Evolutionary conservation across 768 basidiomycete genomes (phyloP), one percentile per base, ranked within the genome.

Genomic region (Pleurotus eryngii): DNA sequence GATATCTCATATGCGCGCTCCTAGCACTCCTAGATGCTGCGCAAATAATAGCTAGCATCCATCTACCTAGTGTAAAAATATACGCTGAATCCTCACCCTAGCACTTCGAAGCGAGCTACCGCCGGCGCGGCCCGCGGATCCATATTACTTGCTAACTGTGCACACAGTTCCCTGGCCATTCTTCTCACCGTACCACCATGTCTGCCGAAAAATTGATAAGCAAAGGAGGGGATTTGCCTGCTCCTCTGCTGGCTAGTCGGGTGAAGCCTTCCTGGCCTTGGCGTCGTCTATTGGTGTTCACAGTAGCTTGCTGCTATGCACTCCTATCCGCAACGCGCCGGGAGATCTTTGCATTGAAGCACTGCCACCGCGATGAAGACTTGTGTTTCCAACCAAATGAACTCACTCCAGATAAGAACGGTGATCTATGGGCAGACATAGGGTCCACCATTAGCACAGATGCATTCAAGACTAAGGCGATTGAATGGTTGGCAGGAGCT

Each of bases 401-500:
- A 22, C 68, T 79, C 8, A 62, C 67, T 1, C 83, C 83, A 27
- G 56, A 68, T 6, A 73, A 68, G 54, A 71, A 80, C 56, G 70
- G 69, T 61, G 69, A 65, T 8, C 38, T 77, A 4, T 79, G 77
- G 77, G 59, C 62, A 6, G 61, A 60, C 12, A 5, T 78, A 50
- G 69, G 67, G 50, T 62, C 64, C 15, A 63, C 64, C 30, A 70
- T 77, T 48, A 64, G 66, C 22, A 70, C 70, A 8, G 65, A 72
- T 0, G 63, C 62, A 12, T 84, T 81, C 68, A 70, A 74, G 65
- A 49, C 57, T 0, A 66, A 67, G 55, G 77, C 80, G 0, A 64
- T 81, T 22, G 67, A 76, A 46, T 80, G 77, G 77, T 68, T 83
- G 9, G 67, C 70, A n/a, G 78, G 77, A 22, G 81, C 81, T 46